These are phyloP conservation scores for Sporothrix globosa DNA, from an alignment of 2,329 filamentous ascomycete species.

Conservation along the genomic window DNA sequence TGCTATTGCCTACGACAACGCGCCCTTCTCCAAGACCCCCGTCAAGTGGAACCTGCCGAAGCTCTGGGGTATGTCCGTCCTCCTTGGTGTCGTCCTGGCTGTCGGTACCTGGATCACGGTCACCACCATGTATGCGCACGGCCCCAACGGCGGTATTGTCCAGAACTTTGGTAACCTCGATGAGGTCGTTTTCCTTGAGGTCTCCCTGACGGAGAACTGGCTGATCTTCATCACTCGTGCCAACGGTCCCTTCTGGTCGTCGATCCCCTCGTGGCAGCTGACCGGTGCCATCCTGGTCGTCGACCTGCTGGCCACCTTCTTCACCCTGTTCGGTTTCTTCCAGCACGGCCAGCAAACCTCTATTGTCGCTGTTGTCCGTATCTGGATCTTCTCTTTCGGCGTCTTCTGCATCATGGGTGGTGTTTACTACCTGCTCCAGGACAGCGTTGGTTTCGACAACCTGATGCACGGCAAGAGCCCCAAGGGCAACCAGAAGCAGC, in stretches of 20 bases:
- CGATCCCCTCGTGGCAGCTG: conserved; percentile 84
- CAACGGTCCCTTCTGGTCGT: conserved; percentile 91
- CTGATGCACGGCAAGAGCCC: conserved; percentile 88
- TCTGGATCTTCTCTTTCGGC: conserved; percentile 91
- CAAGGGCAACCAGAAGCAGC: conserved; percentile 80
- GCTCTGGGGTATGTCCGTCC: conserved; percentile 89
- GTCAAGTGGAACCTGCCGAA: conserved; percentile 96
- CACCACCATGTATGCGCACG: conserved; percentile 76
- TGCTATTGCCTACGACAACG: conserved; percentile 92
- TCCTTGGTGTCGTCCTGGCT: conserved; percentile 79
- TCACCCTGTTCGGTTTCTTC: conserved; percentile 86
- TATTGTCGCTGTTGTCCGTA: conserved; percentile 82
- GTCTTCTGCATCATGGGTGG: conserved; percentile 76
- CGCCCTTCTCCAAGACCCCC: conserved; percentile 79
- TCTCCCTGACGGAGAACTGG: conserved; percentile 92
- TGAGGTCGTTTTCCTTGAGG: conserved; percentile 83
- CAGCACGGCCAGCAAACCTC: conserved; percentile 63
- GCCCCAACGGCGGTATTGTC: conserved; percentile 77
- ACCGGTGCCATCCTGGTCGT: conserved; percentile 76
- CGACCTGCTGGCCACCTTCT: conserved; percentile 81
- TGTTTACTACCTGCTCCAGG: conserved; percentile 78
- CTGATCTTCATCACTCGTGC: conserved; percentile 95
- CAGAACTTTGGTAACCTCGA: conserved; percentile 86
- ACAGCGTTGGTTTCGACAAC: conserved; percentile 82
- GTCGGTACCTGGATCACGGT: conserved; percentile 86